These are phyloP conservation scores for Gossypium trilobum DNA, from an alignment of 441 rosid genomes.

Conservation along the genomic window DNA sequence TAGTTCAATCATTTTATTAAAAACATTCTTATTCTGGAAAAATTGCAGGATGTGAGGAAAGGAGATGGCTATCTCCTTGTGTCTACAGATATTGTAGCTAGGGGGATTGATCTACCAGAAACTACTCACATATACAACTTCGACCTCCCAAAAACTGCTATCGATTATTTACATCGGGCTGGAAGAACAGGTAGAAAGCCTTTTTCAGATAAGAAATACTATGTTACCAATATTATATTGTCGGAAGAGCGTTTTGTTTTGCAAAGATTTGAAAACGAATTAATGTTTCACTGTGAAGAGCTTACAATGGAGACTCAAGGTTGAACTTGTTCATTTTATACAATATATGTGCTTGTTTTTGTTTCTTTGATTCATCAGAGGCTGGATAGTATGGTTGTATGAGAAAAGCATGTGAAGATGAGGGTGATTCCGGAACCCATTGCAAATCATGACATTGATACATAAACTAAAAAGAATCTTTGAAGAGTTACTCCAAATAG, in stretches of 20 bases:
- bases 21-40: not conserved
- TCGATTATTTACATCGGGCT: slow-evolving; percentile 81
- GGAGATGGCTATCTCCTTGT: slow-evolving; percentile 77
- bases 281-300: slow-evolving; percentile 66
- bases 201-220: slow-evolving; percentile 63
- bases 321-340: slow-evolving; percentile 9
- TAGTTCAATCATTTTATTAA: not conserved
- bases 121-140: slow-evolving; percentile 89
- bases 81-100: slow-evolving; percentile 84
- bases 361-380: no score
- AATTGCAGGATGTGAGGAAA: slow-evolving; percentile 58
- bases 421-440: no score
- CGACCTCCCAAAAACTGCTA: slow-evolving; percentile 68
- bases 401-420: no score
- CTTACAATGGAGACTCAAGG: slow-evolving; percentile 21
- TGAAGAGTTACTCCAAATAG: no score
- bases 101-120: slow-evolving; percentile 85
- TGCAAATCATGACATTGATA: no score
- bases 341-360: not conserved
- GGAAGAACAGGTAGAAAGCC: slow-evolving; percentile 94
- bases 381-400: no score
- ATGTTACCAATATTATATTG: slow-evolving; percentile 52
- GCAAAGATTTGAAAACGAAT: slow-evolving; percentile 78
- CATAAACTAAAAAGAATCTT: no score
- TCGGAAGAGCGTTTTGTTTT: slow-evolving; percentile 77